phyloP scores from a whole-genome alignment of 148 eudicot genomes.

The Nepenthes mirabilis region DNA sequence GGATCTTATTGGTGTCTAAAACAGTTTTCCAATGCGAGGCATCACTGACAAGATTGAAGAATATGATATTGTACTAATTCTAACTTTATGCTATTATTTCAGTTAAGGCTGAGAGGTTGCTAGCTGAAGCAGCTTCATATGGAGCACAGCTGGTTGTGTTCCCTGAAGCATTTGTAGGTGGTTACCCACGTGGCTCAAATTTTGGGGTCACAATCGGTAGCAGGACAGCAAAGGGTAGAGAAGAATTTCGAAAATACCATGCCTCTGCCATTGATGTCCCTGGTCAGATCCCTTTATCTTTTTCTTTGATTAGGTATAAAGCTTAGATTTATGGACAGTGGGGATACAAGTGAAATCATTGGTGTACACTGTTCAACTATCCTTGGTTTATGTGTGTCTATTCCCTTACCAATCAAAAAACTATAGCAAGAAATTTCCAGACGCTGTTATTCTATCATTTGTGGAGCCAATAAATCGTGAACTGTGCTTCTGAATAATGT shows the following conservation, averaged over 20 bases:
- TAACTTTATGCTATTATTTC: slow-evolving; percentile 4
- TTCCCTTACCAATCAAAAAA: not conserved
- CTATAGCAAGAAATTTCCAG: not conserved
- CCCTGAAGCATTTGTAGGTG: slow-evolving; percentile 95
- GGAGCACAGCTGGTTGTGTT: slow-evolving; percentile 89
- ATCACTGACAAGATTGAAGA: no score
- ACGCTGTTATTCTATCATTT: no score
- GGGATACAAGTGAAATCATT: no score
- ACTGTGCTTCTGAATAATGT: no score
- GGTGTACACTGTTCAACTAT: no score
- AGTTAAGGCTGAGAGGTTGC: slow-evolving; percentile 91
- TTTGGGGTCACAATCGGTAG: slow-evolving; percentile 78
- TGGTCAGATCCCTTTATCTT: slow-evolving; percentile 25
- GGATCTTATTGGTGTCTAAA: no score
- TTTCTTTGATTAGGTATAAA: not conserved
- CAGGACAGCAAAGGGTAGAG: slow-evolving; percentile 73
- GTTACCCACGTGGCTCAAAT: slow-evolving; percentile 86
- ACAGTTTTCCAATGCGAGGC: no score
- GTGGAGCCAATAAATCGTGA: no score
- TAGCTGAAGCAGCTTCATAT: slow-evolving; percentile 81
- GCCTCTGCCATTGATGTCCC: slow-evolving; percentile 91
- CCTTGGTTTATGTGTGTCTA: not conserved
- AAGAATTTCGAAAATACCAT: slow-evolving; percentile 83
- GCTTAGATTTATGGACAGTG: not conserved
- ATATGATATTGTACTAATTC: no score